Evolutionary conservation across 805 yeast species (phyloP), one percentile per base, ranked within the genome.

Genomic region (Cyberlindnera mycetangii): DNA sequence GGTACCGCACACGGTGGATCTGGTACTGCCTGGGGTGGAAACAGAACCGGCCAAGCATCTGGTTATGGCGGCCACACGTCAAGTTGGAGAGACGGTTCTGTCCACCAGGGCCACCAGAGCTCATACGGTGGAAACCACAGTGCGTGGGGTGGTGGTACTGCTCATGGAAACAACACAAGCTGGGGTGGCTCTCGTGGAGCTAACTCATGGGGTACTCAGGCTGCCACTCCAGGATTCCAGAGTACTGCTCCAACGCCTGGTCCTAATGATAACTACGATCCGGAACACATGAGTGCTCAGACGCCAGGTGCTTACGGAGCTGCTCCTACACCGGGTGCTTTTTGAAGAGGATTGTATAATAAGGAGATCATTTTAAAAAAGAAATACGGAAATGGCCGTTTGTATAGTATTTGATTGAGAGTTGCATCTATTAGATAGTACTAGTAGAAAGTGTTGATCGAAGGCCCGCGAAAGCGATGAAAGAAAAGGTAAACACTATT

Each of bases 11-110:
- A 54, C 58, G 63, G 55, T 73, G 28, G 21, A n/a, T 4, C 35
- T 61, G 68, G 73, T 27, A 66, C 76, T 40, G 61, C 76, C 9
- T 73, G 77, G 61, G 70, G 71, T 20, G 60, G 46, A 14, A 36
- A 28, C 24, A 18, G 37, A 9, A 19, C 37, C 15, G 33, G 20
- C 18, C 39, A 42, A 21, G 27, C 15, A 19, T 41, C 49, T 19
- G 35, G 32, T 31, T 30, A 38, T 20, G 44, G 45, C 17, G 46
- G 45, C 9, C 32, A 20, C 12, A 17, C 40, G 7, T 30, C 39
- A 17, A 34, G 18, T 18, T 34, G 49, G 32, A 33, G 44, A 17
- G 31, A 15, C n/a, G 22, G 40, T n/a, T 14, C 37, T 12, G 10
- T 19, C 14, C 20, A 14, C 22, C 32, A 10, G 7, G 38, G 28